A percentile compares a stretch with the other conserved stretches of the same genome.
Evolutionary conservation across 2,329 filamentous ascomycete species (phyloP).

Genomic region (Zopfia rhizophila): DNA sequence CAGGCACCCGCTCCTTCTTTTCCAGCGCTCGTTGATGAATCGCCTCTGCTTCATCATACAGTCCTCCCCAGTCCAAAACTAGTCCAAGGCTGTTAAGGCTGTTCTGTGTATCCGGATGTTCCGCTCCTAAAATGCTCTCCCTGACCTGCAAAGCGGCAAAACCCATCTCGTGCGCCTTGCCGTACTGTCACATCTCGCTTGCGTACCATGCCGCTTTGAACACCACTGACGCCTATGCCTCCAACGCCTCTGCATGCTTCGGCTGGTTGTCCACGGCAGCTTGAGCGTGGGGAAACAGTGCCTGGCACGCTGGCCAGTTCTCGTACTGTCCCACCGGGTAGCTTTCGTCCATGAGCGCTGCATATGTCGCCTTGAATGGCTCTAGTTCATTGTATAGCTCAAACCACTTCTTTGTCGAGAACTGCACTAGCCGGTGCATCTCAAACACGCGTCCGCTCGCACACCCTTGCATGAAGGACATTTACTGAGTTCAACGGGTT

Average conservation of each 20-base stretch:
- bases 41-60: constrained; percentile 1
- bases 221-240: constrained; percentile 1
- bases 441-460: no score
- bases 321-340: constrained; percentile 33
- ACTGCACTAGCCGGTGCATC: constrained; percentile 37
- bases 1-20: neutral
- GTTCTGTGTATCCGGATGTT: constrained; percentile 2
- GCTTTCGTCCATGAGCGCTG: constrained; percentile 24
- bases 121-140: constrained; percentile 2
- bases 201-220: constrained; percentile 1
- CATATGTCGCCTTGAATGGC: constrained; percentile 35
- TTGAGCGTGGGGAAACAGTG: constrained; percentile 34
- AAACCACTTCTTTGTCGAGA: constrained; percentile 28
- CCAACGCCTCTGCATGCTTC: neutral
- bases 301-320: constrained; percentile 31
- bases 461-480: no score
- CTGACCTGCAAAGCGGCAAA: neutral
- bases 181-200: neutral
- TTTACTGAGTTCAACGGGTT: no score
- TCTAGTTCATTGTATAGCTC: constrained; percentile 32
- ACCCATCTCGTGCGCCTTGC: neutral
- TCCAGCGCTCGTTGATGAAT: neutral
- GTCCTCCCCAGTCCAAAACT: neutral
- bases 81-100: neutral
- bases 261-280: constrained; percentile 2